phyloP scores from a whole-genome alignment of 179 eudicot species.

The Beta macrorhiza region DNA sequence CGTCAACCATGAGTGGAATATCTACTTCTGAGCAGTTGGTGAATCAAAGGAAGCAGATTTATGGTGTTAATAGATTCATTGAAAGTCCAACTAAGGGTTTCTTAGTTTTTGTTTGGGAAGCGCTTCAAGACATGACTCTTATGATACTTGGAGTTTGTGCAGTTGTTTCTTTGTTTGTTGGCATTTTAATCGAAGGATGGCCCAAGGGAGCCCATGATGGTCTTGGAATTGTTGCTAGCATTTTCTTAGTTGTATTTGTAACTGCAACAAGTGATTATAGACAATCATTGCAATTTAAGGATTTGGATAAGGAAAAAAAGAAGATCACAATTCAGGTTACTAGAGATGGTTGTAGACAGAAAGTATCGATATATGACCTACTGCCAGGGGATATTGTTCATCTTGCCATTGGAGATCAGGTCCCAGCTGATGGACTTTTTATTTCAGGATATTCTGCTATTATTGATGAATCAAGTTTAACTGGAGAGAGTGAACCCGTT shows the following conservation, averaged over 20 bases:
- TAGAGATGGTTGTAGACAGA: conserved; percentile 78
- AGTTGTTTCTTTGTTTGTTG: conserved; percentile 80
- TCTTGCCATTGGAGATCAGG: conserved; percentile 91
- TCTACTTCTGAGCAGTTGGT: conserved; percentile 32
- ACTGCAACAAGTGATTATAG: conserved; percentile 94
- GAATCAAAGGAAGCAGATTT: conserved; percentile 56
- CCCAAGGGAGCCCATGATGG: conserved; percentile 93
- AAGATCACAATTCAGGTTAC: conserved; percentile 82
- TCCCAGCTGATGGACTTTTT: conserved; percentile 94
- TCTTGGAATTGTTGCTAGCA: conserved; percentile 84
- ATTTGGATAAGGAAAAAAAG: conserved; percentile 94
- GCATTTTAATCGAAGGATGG: conserved; percentile 93
- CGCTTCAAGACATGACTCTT: conserved; percentile 93
- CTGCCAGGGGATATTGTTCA: conserved; percentile 93
- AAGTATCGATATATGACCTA: conserved; percentile 75
- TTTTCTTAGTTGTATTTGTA: conserved; percentile 81
- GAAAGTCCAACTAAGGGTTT: conserved; percentile 59
- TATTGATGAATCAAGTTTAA: conserved; percentile 87
- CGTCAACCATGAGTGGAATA: conserved; percentile 50
- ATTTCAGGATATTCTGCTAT: conserved; percentile 77
- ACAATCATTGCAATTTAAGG: conserved; percentile 85
- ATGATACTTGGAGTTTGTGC: conserved; percentile 93
- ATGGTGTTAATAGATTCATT: conserved; percentile 76
- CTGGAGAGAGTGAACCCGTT: conserved; percentile 96
- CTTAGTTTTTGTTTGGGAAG: conserved; percentile 90